A percentile compares a stretch with the other conserved stretches of the same genome.
phyloP scores from a whole-genome alignment of 2,329 filamentous ascomycete genomes.

The Penicillium sp. region DNA sequence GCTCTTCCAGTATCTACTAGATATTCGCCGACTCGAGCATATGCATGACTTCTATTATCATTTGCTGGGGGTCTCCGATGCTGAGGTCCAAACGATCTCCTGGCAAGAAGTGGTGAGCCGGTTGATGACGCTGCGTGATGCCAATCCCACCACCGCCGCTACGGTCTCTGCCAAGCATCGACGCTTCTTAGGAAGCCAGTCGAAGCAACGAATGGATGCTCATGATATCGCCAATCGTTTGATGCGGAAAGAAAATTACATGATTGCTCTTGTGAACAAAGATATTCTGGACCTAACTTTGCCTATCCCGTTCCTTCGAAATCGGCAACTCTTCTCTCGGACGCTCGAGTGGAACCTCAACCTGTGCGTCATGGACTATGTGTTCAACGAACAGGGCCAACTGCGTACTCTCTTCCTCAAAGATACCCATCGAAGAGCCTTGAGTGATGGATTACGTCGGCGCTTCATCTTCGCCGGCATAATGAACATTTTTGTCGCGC shows the following conservation, averaged over 20 bases:
- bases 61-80: constrained; percentile 72
- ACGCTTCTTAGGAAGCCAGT: constrained; percentile 69
- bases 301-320: constrained; percentile 73
- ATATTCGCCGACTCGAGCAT: constrained; percentile 65
- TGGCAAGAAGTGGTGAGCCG: constrained; percentile 88
- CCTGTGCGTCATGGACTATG: constrained; percentile 84
- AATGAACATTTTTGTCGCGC: constrained; percentile 79
- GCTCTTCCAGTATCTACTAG: constrained; percentile 65
- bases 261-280: constrained; percentile 96
- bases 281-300: constrained; percentile 83
- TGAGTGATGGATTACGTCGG: constrained; percentile 70
- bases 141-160: constrained; percentile 75
- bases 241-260: constrained; percentile 94
- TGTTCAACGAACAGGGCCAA: constrained; percentile 85
- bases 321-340: constrained; percentile 76
- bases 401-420: constrained; percentile 81
- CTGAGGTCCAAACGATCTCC: constrained; percentile 88
- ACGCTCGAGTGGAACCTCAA: constrained; percentile 90
- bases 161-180: constrained; percentile 55
- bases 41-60: constrained; percentile 83
- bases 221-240: constrained; percentile 95
- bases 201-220: constrained; percentile 88
- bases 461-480: constrained; percentile 78
- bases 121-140: constrained; percentile 75
- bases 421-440: constrained; percentile 67